These are phyloP conservation scores for Mortierella sp. DNA, from an alignment of 371 early-diverging fungal species.

Conservation along the genomic window DNA sequence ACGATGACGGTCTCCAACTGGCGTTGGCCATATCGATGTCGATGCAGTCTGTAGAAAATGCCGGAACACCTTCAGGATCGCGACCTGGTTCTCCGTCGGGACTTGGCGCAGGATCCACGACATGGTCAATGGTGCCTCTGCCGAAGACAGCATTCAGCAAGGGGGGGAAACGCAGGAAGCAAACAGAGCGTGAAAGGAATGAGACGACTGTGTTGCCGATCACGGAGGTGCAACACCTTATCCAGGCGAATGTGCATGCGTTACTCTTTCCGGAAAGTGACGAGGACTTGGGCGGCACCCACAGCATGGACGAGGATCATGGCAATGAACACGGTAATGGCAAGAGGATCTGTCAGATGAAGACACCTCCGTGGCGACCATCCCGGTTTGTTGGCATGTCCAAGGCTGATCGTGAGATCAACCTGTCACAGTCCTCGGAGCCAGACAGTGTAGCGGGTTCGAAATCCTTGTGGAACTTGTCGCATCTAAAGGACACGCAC, in stretches of 20 bases:
- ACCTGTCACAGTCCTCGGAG: constrained; percentile 25
- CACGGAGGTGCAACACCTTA: constrained; percentile 35
- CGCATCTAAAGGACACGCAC: constrained; percentile 28
- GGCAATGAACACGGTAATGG: not conserved
- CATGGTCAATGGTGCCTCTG: constrained; percentile 23
- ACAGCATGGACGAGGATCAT: not conserved
- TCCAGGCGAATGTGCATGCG: constrained; percentile 37
- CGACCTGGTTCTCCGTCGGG: not conserved
- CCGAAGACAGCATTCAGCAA: not conserved
- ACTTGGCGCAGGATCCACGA: not conserved
- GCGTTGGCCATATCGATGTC: constrained; percentile 49
- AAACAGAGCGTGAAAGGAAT: constrained; percentile 20
- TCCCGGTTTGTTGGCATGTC: constrained; percentile 27
- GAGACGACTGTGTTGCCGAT: constrained; percentile 36
- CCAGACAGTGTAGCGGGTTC: constrained; percentile 3
- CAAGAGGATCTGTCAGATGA: not conserved
- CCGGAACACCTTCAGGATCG: not conserved
- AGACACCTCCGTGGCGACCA: constrained; percentile 47
- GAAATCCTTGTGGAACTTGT: constrained; percentile 35
- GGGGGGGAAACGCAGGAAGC: constrained; percentile 18
- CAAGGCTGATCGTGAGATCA: constrained; percentile 1
- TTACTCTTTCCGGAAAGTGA: constrained; percentile 44
- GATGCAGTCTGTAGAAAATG: not conserved
- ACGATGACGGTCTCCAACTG: constrained; percentile 38
- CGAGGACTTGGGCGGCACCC: not conserved